Conservation (phyloP, 441 rosid genomes). For the Flueggea neowawraea region DNA sequence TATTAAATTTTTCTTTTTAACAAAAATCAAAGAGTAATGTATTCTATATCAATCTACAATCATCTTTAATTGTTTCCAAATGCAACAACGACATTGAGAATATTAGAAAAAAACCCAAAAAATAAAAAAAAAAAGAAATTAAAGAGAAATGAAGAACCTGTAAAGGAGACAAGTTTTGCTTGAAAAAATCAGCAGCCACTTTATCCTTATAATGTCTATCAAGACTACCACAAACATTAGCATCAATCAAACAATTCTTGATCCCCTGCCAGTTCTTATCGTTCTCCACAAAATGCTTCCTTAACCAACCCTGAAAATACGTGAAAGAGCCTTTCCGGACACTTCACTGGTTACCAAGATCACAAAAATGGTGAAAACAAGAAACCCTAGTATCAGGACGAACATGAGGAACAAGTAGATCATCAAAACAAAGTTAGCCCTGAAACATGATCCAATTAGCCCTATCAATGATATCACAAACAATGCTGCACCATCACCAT, state of each 20-base stretch:
- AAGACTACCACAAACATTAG: slow-evolving; percentile 25
- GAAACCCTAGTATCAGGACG: slow-evolving; percentile 30
- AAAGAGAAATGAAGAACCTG: not conserved
- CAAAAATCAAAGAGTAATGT: no score
- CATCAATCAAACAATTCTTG: slow-evolving; percentile 41
- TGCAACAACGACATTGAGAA: no score
- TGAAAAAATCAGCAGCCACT: not conserved
- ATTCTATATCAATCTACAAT: no score
- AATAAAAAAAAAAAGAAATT: not conserved
- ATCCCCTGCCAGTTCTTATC: slow-evolving; percentile 41
- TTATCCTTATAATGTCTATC: not conserved
- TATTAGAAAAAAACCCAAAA: not conserved
- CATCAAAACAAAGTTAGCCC: slow-evolving; percentile 28
- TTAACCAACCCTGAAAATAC: slow-evolving; percentile 42
- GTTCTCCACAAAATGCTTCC: slow-evolving; percentile 33
- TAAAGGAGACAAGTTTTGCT: not conserved
- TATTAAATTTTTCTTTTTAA: no score
- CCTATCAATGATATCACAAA: slow-evolving; percentile 41
- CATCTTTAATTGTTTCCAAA: no score
- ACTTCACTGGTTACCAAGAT: slow-evolving; percentile 43
- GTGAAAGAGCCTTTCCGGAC: slow-evolving; percentile 29
- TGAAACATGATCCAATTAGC: slow-evolving; percentile 37
- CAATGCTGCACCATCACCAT: slow-evolving; percentile 28
- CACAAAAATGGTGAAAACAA: slow-evolving; percentile 28
- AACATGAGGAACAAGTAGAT: slow-evolving; percentile 42